These are phyloP conservation scores for Mallotus japonicus DNA, from an alignment of 441 rosid species.

Conservation along the genomic window DNA sequence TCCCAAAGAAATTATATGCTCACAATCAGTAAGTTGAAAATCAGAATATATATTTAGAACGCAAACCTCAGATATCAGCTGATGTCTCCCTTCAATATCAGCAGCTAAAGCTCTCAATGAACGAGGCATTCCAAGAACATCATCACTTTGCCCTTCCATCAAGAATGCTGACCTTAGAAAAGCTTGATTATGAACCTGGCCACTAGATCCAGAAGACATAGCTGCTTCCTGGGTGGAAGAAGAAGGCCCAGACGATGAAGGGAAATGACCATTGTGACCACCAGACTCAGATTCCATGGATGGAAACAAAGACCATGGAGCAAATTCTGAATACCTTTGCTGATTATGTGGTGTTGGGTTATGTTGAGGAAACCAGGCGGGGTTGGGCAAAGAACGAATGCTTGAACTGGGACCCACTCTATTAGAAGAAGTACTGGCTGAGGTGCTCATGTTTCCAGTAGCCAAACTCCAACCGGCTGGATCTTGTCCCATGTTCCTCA, in stretches of 20 bases:
- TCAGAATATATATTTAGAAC: conserved; percentile 7
- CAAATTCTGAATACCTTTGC: conserved; percentile 51
- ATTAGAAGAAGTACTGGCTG: conserved; percentile 41
- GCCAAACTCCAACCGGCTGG: conserved; percentile 61
- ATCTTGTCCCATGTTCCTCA: conserved; percentile 59
- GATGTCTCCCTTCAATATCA: conserved; percentile 67
- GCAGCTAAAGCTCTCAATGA: conserved; percentile 67
- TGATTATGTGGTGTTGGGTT: conserved; percentile 37
- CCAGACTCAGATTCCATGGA: conserved; percentile 52
- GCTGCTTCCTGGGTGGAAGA: conserved; percentile 46
- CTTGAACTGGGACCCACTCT: conserved; percentile 50
- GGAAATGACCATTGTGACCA: conserved; percentile 51
- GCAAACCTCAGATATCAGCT: conserved; percentile 72
- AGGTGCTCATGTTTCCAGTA: conserved; percentile 43
- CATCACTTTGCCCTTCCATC: conserved; percentile 59
- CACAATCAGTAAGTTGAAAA: conserved; percentile 9
- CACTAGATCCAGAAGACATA: conserved; percentile 45
- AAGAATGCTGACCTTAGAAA: conserved; percentile 53
- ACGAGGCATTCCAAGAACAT: conserved; percentile 56
- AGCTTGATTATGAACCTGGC: conserved; percentile 49
- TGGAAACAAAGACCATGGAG: conserved; percentile 78
- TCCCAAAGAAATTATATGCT: background rate
- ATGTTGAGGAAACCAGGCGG: conserved; percentile 53
- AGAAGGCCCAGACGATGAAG: conserved; percentile 56
- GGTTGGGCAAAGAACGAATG: conserved; percentile 41